Base-by-base conservation (phyloP, 495 filamentous ascomycete species). In the Penicillium canariense region DNA sequence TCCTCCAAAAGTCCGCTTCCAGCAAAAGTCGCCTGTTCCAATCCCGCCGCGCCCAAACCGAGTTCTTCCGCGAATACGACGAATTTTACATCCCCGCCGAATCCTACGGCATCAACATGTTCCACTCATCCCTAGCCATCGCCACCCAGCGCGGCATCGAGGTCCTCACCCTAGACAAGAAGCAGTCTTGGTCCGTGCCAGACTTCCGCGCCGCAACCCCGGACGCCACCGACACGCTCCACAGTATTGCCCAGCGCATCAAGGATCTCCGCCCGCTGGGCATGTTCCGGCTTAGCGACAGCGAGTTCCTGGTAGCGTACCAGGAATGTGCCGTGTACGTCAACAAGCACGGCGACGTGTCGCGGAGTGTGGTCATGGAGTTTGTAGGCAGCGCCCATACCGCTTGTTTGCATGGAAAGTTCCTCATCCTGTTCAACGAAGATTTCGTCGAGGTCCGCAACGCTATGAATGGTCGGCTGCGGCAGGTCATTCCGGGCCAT, bases 41-140 rank as follows among this genome's bases (percentile, higher is more conserved):
- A 26, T 74, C 81, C 1, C 75, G 75, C 31, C 80, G 80, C 23
- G 90, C 91, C 11, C 84, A 81, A 52, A 97, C 94, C 4, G 94
- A 97, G 62, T 94, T 93, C 67, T 97, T 97, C 84, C 86, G 95
- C 55, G 94, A 97, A 62, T 99, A 89, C 63, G 94, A 96, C 72
- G 93, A 97, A 50, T 99, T 99, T 72, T 99, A 97, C 73, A 93
- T 99, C 59, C 93, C 94, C 6, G 85, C 89, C n/a, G 94, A 99
- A 66, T 94, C 89, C 65, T 96, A 87, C 70, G 87, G 87, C 23
- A 89, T 99, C 63, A 96, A 97, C 72, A 83, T 99, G 42, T 97
- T 97, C 81, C 90, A 96, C 69, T 87, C 84, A 1, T 91, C 88
- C 49, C 88, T 99, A 25, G 89, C 94, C 23, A 89, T 99, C 35